Base-by-base conservation (phyloP, 2,329 filamentous ascomycete species). In the Xylaria arbuscula region DNA sequence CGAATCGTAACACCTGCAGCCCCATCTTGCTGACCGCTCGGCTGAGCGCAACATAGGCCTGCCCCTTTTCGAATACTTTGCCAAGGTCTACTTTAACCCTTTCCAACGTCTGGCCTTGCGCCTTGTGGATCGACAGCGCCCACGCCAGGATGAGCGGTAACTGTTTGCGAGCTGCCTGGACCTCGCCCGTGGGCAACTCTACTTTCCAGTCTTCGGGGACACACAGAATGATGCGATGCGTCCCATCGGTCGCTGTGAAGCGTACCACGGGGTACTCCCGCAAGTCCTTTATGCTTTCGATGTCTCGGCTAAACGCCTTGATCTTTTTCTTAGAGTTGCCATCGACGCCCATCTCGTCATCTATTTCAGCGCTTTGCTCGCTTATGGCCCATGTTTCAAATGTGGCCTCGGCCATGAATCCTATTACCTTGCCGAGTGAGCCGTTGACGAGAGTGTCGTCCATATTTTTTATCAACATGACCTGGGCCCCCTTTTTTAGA, bases 391-490 rank as follows among this genome's bases (percentile, higher is more conserved):
- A 78, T 1, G 76, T 59, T 28, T 81, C 80, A 67, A 84, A 85
- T 13, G 79, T 78, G 13, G 73, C 72, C 69, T 85, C 80, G 17
- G 76, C 84, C 79, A 94, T 94, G 80, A 97, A 97, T 6, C 87
- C 89, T 13, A 91, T 86, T 4, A 99, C 92, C 69, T 92, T 94
- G 28, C 96, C 96, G 10, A 99, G 85, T 0, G 95, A 97, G 4
- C 96, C 96, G 77, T 99, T 99, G 73, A 98, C 96, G 0, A 99
- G 86, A 0, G 89, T 90, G 47, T 97, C 93, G 76, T 99, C 96
- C 82, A 98, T 91, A 75, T 99, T 99, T 80, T 99, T 99, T 85
- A 99, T 98, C n/a, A 99, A 84, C 96, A 99, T 99, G 53, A 99
- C 97, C 78, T 99, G 97, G 0, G 96, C 93, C 10, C 94, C 93